phyloP scores from a whole-genome alignment of 2,329 filamentous ascomycete genomes.

The Colletotrichum nymphaeae region DNA sequence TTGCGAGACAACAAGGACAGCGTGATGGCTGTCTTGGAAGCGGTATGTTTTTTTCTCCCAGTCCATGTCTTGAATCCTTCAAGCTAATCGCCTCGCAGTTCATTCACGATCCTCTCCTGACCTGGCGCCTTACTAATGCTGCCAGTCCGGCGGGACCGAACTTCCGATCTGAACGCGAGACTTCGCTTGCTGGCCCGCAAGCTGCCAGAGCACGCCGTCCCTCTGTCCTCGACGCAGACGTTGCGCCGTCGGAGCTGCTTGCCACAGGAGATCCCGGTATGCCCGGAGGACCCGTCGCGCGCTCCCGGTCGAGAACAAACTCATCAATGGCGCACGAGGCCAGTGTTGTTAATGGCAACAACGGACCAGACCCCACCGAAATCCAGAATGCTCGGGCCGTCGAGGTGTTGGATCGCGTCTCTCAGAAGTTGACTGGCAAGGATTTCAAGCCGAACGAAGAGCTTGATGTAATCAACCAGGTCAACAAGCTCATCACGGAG shows the following conservation, averaged over 20 bases:
- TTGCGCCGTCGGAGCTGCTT: slow-evolving; percentile 69
- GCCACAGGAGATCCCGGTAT: slow-evolving; percentile 52
- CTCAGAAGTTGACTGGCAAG: slow-evolving; percentile 93
- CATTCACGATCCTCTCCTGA: slow-evolving; percentile 98
- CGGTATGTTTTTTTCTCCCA: slow-evolving; percentile 70
- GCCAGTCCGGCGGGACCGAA: slow-evolving; percentile 74
- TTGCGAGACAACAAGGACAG: slow-evolving; percentile 97
- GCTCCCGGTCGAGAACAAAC: slow-evolving; percentile 69
- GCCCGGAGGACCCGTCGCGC: slow-evolving; percentile 58
- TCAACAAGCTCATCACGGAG: slow-evolving; percentile 93
- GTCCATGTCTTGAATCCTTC: slow-evolving; percentile 4
- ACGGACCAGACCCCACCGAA: slow-evolving; percentile 67
- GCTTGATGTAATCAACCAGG: slow-evolving; percentile 86
- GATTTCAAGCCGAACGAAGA: slow-evolving; percentile 92
- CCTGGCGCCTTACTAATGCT: slow-evolving; percentile 85
- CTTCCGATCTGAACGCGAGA: slow-evolving; percentile 71
- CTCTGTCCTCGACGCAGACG: slow-evolving; percentile 75
- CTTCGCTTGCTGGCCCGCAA: slow-evolving; percentile 59
- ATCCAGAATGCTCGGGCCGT: slow-evolving; percentile 93
- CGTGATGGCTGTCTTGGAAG: slow-evolving; percentile 97
- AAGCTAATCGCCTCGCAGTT: slow-evolving; percentile 69
- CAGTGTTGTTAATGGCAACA: slow-evolving; percentile 49
- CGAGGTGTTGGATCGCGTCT: slow-evolving; percentile 90
- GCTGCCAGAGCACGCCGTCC: slow-evolving; percentile 69
- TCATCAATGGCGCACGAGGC: slow-evolving; percentile 58